Evolutionary conservation across 1,139 yeast genomes (phyloP).

Genomic region (Arxiozyma slooffiae): DNA sequence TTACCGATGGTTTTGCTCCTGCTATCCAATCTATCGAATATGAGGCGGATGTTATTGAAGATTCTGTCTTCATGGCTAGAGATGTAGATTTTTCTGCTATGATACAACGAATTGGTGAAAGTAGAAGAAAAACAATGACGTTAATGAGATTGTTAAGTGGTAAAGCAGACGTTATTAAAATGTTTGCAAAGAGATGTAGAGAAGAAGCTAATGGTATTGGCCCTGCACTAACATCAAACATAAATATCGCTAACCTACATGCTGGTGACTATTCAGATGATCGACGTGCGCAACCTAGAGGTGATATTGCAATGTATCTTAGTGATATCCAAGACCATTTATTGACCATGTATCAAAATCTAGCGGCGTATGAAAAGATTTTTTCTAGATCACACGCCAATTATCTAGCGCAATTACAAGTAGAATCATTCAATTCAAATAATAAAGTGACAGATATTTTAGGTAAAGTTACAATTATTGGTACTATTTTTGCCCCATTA

Average conservation of each 20-base stretch:
- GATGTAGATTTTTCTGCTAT: constrained; percentile 59
- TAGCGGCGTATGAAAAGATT: constrained; percentile 83
- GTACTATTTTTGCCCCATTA: constrained; percentile 85
- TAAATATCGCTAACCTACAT: constrained; percentile 31
- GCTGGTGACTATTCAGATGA: constrained; percentile 6
- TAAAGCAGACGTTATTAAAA: constrained; percentile 92
- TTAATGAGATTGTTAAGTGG: constrained; percentile 83
- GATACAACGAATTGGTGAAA: constrained; percentile 77
- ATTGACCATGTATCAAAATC: constrained; percentile 87
- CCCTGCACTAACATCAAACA: constrained; percentile 30
- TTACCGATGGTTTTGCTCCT: constrained; percentile 89
- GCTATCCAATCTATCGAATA: constrained; percentile 76
- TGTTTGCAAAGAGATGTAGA: constrained; percentile 94
- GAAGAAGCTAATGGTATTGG: constrained; percentile 38
- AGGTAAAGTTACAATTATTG: constrained; percentile 79
- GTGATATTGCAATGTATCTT: constrained; percentile 73
- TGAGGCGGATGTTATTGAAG: constrained; percentile 90
- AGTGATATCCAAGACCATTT: constrained; percentile 98
- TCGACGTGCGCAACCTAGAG: constrained; percentile 42
- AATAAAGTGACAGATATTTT: constrained; percentile 77
- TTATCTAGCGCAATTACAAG: constrained; percentile 87
- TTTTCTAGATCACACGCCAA: constrained; percentile 86
- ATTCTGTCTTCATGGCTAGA: constrained; percentile 58
- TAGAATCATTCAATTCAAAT: constrained; percentile 78
- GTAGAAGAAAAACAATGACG: constrained; percentile 85